Conservation (phyloP, 805 yeast species). For the Teunomyces lycoperdinae region DNA sequence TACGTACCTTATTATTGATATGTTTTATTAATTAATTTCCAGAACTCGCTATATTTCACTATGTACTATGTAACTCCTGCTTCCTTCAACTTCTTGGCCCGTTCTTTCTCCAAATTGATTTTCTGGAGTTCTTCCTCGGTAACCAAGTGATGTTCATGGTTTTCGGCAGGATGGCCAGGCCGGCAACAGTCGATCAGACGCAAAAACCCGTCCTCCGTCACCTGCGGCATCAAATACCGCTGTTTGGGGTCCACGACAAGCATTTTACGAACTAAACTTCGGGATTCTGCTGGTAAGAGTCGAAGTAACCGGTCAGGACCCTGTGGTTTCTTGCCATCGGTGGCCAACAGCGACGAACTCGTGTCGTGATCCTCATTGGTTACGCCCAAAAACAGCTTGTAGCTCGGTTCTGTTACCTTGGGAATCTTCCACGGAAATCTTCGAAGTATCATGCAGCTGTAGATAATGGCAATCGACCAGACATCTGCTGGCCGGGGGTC, state of each 20-base stretch:
- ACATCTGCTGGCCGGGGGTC: conserved; percentile 88
- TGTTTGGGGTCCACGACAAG: conserved; percentile 54
- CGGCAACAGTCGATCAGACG: conserved; percentile 34
- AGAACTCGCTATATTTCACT: neutral
- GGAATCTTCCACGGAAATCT: conserved; percentile 97
- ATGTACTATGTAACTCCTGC: conserved; percentile 8
- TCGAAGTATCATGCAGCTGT: conserved; percentile 82
- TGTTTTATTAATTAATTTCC: too few species aligned
- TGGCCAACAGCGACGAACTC: conserved; percentile 4
- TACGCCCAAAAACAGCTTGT: conserved; percentile 53
- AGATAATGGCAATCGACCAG: conserved; percentile 93
- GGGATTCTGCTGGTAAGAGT: conserved; percentile 64
- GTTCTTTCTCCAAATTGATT: conserved; percentile 30
- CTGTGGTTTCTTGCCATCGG: conserved; percentile 4
- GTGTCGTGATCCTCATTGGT: conserved; percentile 4
- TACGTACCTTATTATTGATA: too few species aligned
- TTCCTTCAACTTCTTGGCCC: conserved; percentile 8
- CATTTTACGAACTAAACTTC: conserved; percentile 64
- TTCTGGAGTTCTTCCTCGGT: conserved; percentile 59
- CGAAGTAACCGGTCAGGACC: conserved; percentile 35
- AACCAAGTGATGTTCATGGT: conserved; percentile 65
- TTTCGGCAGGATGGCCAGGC: conserved; percentile 13
- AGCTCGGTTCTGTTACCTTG: conserved; percentile 70
- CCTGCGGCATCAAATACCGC: conserved; percentile 58
- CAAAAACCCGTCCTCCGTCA: conserved; percentile 59